phyloP scores from a whole-genome alignment of 352 stramenopile genomes.

The Pythium catenulatum region DNA sequence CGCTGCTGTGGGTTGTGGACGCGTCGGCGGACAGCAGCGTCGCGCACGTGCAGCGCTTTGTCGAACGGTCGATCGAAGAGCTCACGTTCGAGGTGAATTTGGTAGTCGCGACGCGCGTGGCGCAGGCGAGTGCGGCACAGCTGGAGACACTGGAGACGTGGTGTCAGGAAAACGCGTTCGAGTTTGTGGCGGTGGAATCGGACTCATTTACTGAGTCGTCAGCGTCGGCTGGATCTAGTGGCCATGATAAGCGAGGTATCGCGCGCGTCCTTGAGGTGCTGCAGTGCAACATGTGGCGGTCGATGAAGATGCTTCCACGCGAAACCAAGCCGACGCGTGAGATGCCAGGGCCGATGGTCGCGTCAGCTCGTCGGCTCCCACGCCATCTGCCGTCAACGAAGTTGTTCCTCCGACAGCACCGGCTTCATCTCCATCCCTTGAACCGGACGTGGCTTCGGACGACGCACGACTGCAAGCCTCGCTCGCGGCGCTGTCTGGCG shows the following conservation, averaged over 20 bases:
- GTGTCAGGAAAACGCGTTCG: conserved; percentile 81
- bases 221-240: too few species aligned
- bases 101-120: conserved; percentile 9
- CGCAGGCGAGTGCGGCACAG: conserved; percentile 29
- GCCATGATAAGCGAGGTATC: conserved; percentile 63
- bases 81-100: conserved; percentile 60
- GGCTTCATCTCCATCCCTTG: neutral
- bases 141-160: conserved; percentile 69
- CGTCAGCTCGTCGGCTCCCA: neutral
- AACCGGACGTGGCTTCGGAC: conserved; percentile 48
- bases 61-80: conserved; percentile 59
- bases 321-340: neutral
- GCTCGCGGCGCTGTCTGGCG: conserved; percentile 67
- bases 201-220: neutral
- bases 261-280: conserved; percentile 86
- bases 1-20: conserved; percentile 59
- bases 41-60: conserved; percentile 46
- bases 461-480: conserved; percentile 71
- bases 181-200: conserved; percentile 71
- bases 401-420: neutral
- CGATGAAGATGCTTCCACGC: conserved; percentile 76
- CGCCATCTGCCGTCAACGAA: neutral
- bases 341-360: conserved; percentile 14
- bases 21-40: conserved; percentile 43
- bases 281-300: conserved; percentile 89